These are phyloP conservation scores for Veloboletus limbatus DNA, from an alignment of 1,284 basidiomycete species.

Conservation along the genomic window DNA sequence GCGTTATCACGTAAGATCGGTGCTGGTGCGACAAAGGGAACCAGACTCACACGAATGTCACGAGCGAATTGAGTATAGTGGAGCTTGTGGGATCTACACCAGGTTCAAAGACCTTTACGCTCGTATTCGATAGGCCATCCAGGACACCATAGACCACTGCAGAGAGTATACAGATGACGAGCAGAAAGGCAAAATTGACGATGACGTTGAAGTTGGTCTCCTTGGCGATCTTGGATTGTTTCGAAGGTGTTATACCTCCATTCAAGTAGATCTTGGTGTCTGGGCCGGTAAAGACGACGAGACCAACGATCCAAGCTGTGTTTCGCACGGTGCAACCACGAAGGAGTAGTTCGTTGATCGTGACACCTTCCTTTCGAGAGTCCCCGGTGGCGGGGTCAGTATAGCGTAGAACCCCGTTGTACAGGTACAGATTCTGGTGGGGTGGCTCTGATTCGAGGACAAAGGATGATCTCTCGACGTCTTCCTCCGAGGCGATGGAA, in stretches of 20 bases:
- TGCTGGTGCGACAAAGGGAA: slow-evolving; percentile 1
- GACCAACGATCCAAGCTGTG: slow-evolving; percentile 90
- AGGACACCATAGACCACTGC: slow-evolving; percentile 77
- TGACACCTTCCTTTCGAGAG: slow-evolving; percentile 63
- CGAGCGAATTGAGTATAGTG: slow-evolving; percentile 71
- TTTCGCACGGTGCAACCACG: slow-evolving; percentile 93
- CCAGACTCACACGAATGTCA: slow-evolving; percentile 82
- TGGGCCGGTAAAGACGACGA: slow-evolving; percentile 92
- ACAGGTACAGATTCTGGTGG: slow-evolving; percentile 90
- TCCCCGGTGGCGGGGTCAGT: slow-evolving; percentile 50
- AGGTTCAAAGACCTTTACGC: slow-evolving; percentile 70
- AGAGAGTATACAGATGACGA: slow-evolving; percentile 74
- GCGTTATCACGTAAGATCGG: slow-evolving; percentile 12
- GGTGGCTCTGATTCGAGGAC: slow-evolving; percentile 91
- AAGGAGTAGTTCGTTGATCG: slow-evolving; percentile 91
- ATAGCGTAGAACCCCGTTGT: slow-evolving; percentile 85
- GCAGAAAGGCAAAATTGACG: slow-evolving; percentile 86
- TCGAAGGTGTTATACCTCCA: slow-evolving; percentile 88
- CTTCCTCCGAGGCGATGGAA: slow-evolving; percentile 82
- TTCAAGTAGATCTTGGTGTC: slow-evolving; percentile 99
- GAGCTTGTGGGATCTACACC: slow-evolving; percentile 63
- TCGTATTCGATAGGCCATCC: slow-evolving; percentile 62
- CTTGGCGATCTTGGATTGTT: slow-evolving; percentile 94
- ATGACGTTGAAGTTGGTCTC: slow-evolving; percentile 99
- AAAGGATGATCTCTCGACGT: slow-evolving; percentile 85